Percentiles rank a stretch among this genome's conserved stretches.
Evolutionary conservation across 805 yeast genomes (phyloP).

Genomic region (Hanseniaspora pseudoguilliermondii): DNA sequence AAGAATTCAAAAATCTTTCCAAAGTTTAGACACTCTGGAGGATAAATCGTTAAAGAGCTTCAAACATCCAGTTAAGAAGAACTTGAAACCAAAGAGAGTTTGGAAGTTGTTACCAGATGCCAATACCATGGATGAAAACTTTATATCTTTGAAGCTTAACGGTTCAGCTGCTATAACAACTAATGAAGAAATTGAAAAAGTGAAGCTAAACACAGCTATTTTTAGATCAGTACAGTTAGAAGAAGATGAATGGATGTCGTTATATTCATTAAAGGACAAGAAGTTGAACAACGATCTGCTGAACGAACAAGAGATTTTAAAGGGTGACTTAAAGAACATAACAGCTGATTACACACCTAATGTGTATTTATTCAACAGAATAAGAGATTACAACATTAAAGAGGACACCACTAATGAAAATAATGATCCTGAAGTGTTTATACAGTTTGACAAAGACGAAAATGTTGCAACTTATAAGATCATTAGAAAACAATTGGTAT

Average conservation of each 20-base stretch:
- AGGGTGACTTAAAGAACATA: slow-evolving; percentile 20
- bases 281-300: slow-evolving; percentile 32
- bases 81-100: slow-evolving; percentile 57
- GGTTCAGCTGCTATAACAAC: slow-evolving; percentile 37
- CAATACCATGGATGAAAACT: slow-evolving; percentile 73
- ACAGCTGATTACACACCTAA: slow-evolving; percentile 38
- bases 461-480: slow-evolving; percentile 67
- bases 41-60: slow-evolving; percentile 31
- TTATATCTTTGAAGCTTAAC: slow-evolving; percentile 47
- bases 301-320: slow-evolving; percentile 29
- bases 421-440: slow-evolving; percentile 42
- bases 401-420: slow-evolving; percentile 19
- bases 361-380: slow-evolving; percentile 45
- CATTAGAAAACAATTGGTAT: slow-evolving; percentile 58
- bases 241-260: slow-evolving; percentile 65
- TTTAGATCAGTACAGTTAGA: slow-evolving; percentile 62
- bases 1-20: slow-evolving; percentile 66
- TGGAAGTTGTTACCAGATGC: slow-evolving; percentile 85
- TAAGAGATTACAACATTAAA: slow-evolving; percentile 71
- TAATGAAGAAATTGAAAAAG: slow-evolving; percentile 24
- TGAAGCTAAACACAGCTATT: slow-evolving; percentile 43
- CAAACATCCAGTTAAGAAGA: slow-evolving; percentile 67
- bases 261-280: slow-evolving; percentile 38
- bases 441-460: slow-evolving; percentile 43
- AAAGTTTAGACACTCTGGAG: slow-evolving; percentile 33